Evolutionary conservation across 2,329 filamentous ascomycete genomes (phyloP).

Genomic region (Pyricularia sp.): DNA sequence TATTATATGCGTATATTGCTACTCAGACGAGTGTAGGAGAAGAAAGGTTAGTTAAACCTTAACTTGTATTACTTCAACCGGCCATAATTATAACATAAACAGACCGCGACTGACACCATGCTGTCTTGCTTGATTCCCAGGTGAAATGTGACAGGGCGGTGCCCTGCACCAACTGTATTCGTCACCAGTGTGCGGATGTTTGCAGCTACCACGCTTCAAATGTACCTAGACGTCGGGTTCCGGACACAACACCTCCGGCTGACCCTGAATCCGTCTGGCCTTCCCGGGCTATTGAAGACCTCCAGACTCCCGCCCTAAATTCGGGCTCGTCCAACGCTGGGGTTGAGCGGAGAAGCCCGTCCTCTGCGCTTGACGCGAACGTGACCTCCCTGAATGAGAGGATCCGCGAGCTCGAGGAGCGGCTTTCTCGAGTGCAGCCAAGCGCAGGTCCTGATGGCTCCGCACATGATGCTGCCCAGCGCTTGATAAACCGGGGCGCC

Average conservation of each 20-base stretch:
- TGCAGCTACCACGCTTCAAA: background rate
- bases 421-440: constrained; percentile 14
- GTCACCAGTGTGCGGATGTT: background rate
- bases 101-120: background rate
- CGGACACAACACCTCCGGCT: background rate
- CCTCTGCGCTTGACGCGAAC: background rate
- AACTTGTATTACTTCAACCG: background rate
- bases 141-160: background rate
- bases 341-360: background rate
- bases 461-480: constrained; percentile 1
- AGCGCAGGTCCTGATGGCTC: constrained; percentile 9
- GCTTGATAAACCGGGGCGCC: constrained; percentile 10
- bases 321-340: background rate
- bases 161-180: background rate
- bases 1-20: background rate
- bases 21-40: background rate
- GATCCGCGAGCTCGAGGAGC: background rate
- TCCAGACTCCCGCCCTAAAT: background rate
- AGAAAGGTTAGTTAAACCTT: background rate
- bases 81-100: background rate
- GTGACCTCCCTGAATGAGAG: background rate
- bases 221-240: background rate
- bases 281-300: background rate
- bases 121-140: background rate
- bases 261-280: background rate